Evolutionary conservation across 2,329 filamentous ascomycete species (phyloP).

Genomic region (Fusarium xyrophilum): DNA sequence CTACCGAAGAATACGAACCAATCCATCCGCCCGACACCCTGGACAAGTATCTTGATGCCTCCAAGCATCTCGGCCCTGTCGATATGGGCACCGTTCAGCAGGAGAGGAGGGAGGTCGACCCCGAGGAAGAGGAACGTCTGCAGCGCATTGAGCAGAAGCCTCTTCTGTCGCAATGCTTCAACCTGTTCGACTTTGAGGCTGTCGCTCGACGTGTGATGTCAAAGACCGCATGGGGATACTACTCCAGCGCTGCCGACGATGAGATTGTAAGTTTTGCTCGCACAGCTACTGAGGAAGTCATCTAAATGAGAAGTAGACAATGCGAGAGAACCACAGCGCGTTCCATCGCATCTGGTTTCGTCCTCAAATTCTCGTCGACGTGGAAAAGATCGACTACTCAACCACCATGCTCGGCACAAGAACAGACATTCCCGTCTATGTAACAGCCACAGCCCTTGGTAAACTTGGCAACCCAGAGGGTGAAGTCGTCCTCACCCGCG

Average conservation of each 20-base stretch:
- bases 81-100: constrained; percentile 84
- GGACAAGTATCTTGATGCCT: constrained; percentile 80
- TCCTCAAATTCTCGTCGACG: constrained; percentile 85
- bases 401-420: constrained; percentile 95
- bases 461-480: constrained; percentile 95
- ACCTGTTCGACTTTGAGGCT: constrained; percentile 93
- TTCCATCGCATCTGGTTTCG: constrained; percentile 99
- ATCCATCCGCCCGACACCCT: constrained; percentile 89
- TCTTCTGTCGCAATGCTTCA: constrained; percentile 85
- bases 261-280: constrained; percentile 49
- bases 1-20: constrained; percentile 88
- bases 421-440: constrained; percentile 88
- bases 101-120: constrained; percentile 71
- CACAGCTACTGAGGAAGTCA: not conserved
- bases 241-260: constrained; percentile 80
- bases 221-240: constrained; percentile 96
- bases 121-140: constrained; percentile 68
- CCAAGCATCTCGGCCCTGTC: constrained; percentile 87
- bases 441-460: constrained; percentile 93
- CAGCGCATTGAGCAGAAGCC: constrained; percentile 79
- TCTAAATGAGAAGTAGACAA: constrained; percentile 63
- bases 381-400: constrained; percentile 82
- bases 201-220: constrained; percentile 93
- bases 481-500: constrained; percentile 87
- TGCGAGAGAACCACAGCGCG: constrained; percentile 93